Evolutionary conservation across 805 yeast genomes (phyloP).

Genomic region (Starmerella geochares): DNA sequence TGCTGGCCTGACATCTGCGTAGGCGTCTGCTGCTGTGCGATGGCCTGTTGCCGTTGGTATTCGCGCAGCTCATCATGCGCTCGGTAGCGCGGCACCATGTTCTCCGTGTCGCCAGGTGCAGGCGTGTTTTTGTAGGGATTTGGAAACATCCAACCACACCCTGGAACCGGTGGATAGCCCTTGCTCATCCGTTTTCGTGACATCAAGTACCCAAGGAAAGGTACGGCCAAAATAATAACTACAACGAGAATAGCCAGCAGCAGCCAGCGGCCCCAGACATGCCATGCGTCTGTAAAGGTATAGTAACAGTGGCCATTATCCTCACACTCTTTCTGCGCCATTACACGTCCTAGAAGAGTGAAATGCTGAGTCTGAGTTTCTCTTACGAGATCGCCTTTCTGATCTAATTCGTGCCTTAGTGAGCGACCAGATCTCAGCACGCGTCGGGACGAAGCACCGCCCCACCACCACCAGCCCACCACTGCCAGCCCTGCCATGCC

Average conservation of each 20-base stretch:
- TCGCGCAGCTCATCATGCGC: constrained; percentile 17
- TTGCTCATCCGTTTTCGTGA: constrained; percentile 16
- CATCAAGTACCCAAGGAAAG: constrained; percentile 25
- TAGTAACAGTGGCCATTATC: constrained; percentile 22
- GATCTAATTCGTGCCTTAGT: background rate
- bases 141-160: constrained; percentile 25
- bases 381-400: background rate
- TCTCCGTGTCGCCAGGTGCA: constrained; percentile 5
- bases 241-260: constrained; percentile 28
- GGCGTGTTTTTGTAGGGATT: constrained; percentile 20
- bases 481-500: background rate
- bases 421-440: background rate
- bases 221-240: constrained; percentile 22
- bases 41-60: constrained; percentile 15
- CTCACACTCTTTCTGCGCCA: constrained; percentile 14
- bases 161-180: constrained; percentile 21
- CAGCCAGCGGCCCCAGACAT: constrained; percentile 33
- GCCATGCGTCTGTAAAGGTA: constrained; percentile 25
- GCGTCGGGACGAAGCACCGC: constrained; percentile 1
- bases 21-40: background rate
- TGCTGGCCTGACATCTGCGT: constrained; percentile 1
- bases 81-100: constrained; percentile 17
- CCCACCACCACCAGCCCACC: background rate
- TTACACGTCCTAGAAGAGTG: background rate
- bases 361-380: background rate